Evolutionary conservation across 345 rosid genomes (phyloP), one percentile per base, ranked within the genome.

Genomic region (Dipteronia sinensis): DNA sequence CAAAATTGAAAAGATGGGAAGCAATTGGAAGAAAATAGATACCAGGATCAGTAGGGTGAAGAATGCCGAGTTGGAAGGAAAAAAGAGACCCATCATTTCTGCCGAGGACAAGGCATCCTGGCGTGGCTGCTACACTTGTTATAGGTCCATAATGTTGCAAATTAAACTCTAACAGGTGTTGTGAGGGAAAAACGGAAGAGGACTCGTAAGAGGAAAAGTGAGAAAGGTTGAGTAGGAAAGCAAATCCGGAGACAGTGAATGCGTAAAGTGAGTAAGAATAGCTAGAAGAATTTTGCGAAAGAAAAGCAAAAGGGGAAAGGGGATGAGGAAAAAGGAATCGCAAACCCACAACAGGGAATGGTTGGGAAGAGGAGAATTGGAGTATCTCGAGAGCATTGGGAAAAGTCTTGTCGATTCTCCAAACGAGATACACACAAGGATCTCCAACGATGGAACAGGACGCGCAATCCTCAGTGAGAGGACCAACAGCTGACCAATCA

Each of bases 271-370:
- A 74, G 82, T 73, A 86, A 40, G 83, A 83, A 42, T 79, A 15
- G n/a, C 22, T 17, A 9, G 12, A 19, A 15, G 61, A 47, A 34
- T 69, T 77, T 85, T 46, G 49, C 10, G 78, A 87, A 56, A 96
- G 72, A 78, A 85, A 87, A 78, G 92, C 93, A 65, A 90, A 92
- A 77, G 97, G 94, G 40, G 88, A 88, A 29, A 96, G 95, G 0
- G 92, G 42, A 44, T 80, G 78, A 31, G 92, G 82, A 75, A 96
- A 91, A 69, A 75, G 81, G 81, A 96, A 80, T 19, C 93, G 98
- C 29, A 92, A 80, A 3, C 97, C 97, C 34, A 78, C 66, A 55
- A 71, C 27, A 15, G 93, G 90, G 63, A 86, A 87, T 10, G 87
- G 90, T 27, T 84, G 68, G 25, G 67, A 44, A 62, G 90, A 77